phyloP scores from a whole-genome alignment of 2,329 filamentous ascomycete genomes.

The Intubia oerlemansii region DNA sequence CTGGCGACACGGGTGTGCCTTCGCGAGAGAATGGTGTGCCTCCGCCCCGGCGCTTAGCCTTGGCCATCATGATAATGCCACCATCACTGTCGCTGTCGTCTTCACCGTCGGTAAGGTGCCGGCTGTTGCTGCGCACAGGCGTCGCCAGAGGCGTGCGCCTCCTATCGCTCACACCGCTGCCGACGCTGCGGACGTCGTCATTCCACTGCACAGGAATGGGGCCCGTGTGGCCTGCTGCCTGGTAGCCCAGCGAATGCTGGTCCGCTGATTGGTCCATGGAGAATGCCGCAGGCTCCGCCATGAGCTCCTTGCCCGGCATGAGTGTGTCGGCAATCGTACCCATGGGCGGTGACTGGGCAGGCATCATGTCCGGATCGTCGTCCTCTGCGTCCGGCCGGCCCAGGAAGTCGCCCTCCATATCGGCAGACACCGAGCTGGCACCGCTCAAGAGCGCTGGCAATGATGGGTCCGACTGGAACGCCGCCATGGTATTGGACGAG shows the following conservation, averaged over 20 bases:
- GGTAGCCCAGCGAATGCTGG: no score
- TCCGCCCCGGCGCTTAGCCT: slow-evolving; percentile 14
- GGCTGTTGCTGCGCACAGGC: slow-evolving; percentile 3
- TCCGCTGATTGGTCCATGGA: no score
- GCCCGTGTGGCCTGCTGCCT: no score
- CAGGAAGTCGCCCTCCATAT: slow-evolving; percentile 38
- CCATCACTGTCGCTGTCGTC: slow-evolving; percentile 33
- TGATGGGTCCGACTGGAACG: slow-evolving; percentile 41
- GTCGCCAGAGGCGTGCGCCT: not conserved
- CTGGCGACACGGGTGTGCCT: slow-evolving; percentile 5
- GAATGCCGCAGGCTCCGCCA: no score
- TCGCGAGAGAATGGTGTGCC: slow-evolving; percentile 12
- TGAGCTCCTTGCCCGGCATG: not conserved
- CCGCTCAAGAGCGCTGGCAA: slow-evolving; percentile 41
- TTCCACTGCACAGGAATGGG: no score
- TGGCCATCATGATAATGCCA: slow-evolving; percentile 30
- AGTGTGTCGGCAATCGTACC: not conserved
- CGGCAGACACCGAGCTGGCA: slow-evolving; percentile 41
- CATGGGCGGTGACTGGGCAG: no score
- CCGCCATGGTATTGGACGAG: slow-evolving; percentile 22
- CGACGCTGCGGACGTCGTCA: no score
- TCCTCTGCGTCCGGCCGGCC: slow-evolving; percentile 15
- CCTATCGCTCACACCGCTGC: slow-evolving; percentile 15
- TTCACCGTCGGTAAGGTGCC: slow-evolving; percentile 13
- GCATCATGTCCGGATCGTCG: no score